These are phyloP conservation scores for Debaryomyces tyrocola DNA, from an alignment of 805 yeast genomes.

Conservation along the genomic window DNA sequence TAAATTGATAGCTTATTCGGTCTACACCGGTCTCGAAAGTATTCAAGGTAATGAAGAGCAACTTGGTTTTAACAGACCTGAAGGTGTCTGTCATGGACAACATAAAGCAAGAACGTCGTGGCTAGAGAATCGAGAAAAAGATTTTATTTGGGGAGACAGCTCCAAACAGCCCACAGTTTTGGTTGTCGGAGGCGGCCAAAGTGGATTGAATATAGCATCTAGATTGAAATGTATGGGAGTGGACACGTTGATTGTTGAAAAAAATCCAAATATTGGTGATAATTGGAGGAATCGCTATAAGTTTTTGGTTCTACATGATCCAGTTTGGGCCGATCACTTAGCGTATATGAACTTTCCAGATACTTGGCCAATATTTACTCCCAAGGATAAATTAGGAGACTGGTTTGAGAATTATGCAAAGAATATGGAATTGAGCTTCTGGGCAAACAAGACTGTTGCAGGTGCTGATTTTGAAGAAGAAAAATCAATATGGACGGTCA, in stretches of 20 bases:
- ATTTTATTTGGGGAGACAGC: conserved; percentile 24
- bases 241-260: conserved; percentile 37
- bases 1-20: conserved; percentile 28
- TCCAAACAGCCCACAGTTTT: conserved; percentile 34
- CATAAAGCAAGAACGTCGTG: conserved; percentile 37
- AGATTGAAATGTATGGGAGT: conserved; percentile 41
- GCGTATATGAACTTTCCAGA: conserved; percentile 42
- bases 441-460: conserved; percentile 16
- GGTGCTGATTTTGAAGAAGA: conserved; percentile 29
- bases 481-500: conserved; percentile 28
- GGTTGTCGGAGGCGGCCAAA: conserved; percentile 49
- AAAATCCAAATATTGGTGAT: conserved; percentile 38
- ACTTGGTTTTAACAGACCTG: conserved; percentile 28
- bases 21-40: conserved; percentile 35
- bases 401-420: conserved; percentile 43
- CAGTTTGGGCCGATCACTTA: conserved; percentile 42
- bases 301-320: conserved; percentile 45
- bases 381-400: conserved; percentile 46
- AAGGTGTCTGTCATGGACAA: conserved; percentile 41
- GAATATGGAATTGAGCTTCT: conserved; percentile 37
- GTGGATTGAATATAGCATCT: conserved; percentile 43
- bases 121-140: conserved; percentile 32
- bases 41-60: conserved; percentile 30
- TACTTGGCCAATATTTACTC: conserved; percentile 42
- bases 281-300: conserved; percentile 47